phyloP scores from a whole-genome alignment of 2,329 filamentous ascomycete genomes.

The Bretziella fagacearum region DNA sequence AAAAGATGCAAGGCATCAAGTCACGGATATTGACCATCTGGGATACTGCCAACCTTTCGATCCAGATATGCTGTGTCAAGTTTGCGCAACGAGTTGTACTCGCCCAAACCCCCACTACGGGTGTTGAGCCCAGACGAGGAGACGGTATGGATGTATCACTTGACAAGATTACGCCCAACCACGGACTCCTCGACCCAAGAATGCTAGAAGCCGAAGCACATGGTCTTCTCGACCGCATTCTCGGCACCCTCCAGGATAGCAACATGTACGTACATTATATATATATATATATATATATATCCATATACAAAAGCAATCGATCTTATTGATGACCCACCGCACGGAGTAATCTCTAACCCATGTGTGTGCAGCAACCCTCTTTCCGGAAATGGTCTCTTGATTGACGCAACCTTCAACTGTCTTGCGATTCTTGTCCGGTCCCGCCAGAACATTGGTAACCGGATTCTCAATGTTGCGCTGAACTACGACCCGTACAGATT shows the following conservation, averaged over 20 bases:
- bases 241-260: constrained; percentile 72
- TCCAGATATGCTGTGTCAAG: constrained; percentile 91
- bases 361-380: constrained; percentile 13
- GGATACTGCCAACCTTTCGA: constrained; percentile 59
- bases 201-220: constrained; percentile 86
- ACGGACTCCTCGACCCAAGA: constrained; percentile 60
- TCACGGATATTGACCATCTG: constrained; percentile 73
- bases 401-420: constrained; percentile 84
- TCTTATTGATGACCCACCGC: neutral
- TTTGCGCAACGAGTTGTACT: constrained; percentile 88
- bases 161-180: constrained; percentile 66
- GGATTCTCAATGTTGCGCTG: constrained; percentile 70
- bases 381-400: constrained; percentile 62
- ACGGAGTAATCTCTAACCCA: neutral
- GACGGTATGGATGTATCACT: constrained; percentile 60
- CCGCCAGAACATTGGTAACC: constrained; percentile 63
- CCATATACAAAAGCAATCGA: no score
- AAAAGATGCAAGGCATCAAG: constrained; percentile 77
- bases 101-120: constrained; percentile 71
- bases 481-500: constrained; percentile 84
- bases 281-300: neutral
- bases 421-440: constrained; percentile 68
- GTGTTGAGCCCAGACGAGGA: constrained; percentile 54
- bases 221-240: constrained; percentile 74
- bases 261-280: constrained; percentile 11